Evolutionary conservation across 106 monocot species (phyloP), one percentile per base, ranked within the genome.

Genomic region (Apostasia ramifera): DNA sequence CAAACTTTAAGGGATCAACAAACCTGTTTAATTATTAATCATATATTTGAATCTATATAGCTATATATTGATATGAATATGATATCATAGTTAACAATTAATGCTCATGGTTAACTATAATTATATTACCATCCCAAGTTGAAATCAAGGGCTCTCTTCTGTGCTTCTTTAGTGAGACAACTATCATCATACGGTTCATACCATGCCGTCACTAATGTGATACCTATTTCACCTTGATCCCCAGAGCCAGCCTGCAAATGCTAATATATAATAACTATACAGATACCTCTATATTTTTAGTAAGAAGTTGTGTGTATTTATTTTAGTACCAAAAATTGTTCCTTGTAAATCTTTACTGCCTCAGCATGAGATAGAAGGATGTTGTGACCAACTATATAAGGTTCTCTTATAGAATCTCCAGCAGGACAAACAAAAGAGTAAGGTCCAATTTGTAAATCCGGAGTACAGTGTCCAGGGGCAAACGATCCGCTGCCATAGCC

Each of bases 351-450:
- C 10, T 66, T 58, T 1, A 78, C 83, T 0, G 80, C 74, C 44
- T 64, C 62, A 5, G 79, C 85, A 73, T 86, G 85, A 44, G 85
- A 71, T 1, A 80, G 70, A 44, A 86, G 59, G 42, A 61, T 61
- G 51, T 87, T 6, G 60, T 87, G 86, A 38, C 60, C 61, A 2
- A 73, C 82, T 64, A 77, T 57, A 66, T 87, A 87, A 12, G 86
- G 86, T 59, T 87, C 83, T 6, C 50, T 43, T 37, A 61, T 71
- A 0, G 86, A 87, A 55, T 81, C 71, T 9, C 80, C 80, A 3
- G 40, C 61, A 44, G 6, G 38, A 37, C 79, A 80, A 3, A 66
- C 50, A 1, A 58, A 8, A 45, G 11, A 44, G 26, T 26, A 26
- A 26, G 26, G 26, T 1, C 13, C 13, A 55, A 55, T 2, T n/a